Base-by-base conservation (phyloP, 352 stramenopile species). In the Phytophthora pseudosyringae region DNA sequence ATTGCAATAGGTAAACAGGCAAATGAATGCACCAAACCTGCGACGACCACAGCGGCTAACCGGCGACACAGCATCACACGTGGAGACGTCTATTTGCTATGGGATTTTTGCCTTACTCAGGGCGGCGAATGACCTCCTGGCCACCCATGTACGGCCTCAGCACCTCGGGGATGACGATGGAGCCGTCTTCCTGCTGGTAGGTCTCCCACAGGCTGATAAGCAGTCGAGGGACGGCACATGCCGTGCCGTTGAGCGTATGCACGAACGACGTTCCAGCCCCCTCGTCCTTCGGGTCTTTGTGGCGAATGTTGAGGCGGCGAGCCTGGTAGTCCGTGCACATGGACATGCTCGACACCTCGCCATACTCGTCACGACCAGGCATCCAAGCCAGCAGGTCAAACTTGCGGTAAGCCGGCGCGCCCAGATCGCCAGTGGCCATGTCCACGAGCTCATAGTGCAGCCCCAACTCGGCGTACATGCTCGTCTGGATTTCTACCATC, bases 261-360 rank as follows among this genome's bases (percentile, higher is more conserved):
- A 93, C 88, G 53, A 96, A 97, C 48, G 82, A 73, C 12, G 81
- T 87, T 38, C 47, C 52, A 29, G 48, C 33, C 13, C 69, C 47
- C 35, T 90, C 69, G 15, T 87, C 79, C 47, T 89, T 85, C 32
- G 53, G 56, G 16, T 83, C 65, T 52, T 88, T 89, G 70, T 96
- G 89, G 50, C 89, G 86, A 53, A 97, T 95, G 58, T 94, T 90
- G 10, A 97, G 74, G 3, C 89, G 81, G 7, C 90, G 80, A 40
- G 86, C 79, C 66, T 97, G 90, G 59, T 95, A 97, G 67, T 97
- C 90, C 1, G 89, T 97, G 81, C 90, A 97, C 76, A 94, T 95
- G 60, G 84, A 94, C 51, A 94, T 84, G 53, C 84, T 95, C 16
- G 84, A 89, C 31, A 97, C 74, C 61, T 97, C 90, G 51, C 86